Percentiles rank a stretch among this genome's conserved stretches.
Evolutionary conservation across 2,329 filamentous ascomycete species (phyloP).

Genomic region (Chalara sp.): DNA sequence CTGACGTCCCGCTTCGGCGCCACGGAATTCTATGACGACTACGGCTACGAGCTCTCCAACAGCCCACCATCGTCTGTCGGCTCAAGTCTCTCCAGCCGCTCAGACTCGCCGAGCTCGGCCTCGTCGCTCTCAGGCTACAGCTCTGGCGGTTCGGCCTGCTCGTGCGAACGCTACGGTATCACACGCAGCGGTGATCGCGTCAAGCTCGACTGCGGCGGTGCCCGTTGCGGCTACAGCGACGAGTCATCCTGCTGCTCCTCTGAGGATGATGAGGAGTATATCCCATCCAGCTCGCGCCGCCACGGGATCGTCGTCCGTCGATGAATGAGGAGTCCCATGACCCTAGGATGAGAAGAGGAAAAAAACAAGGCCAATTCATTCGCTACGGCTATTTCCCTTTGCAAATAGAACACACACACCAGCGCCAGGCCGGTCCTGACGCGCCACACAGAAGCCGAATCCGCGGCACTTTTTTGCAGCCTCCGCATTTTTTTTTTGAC

Average conservation of each 20-base stretch:
- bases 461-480: constrained; percentile 16
- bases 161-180: constrained; percentile 94
- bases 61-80: constrained; percentile 62
- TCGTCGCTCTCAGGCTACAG: constrained; percentile 67
- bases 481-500: constrained; percentile 1
- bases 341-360: constrained; percentile 10
- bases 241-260: constrained; percentile 66
- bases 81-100: constrained; percentile 65
- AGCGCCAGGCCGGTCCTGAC: constrained; percentile 17
- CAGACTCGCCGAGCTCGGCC: constrained; percentile 62
- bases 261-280: constrained; percentile 53
- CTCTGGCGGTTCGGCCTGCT: constrained; percentile 79
- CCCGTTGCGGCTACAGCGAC: constrained; percentile 76
- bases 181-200: constrained; percentile 87
- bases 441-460: constrained; percentile 23
- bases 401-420: constrained; percentile 12
- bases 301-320: constrained; percentile 53
- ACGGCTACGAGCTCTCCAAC: constrained; percentile 46
- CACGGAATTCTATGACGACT: constrained; percentile 48
- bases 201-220: constrained; percentile 91
- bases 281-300: constrained; percentile 49
- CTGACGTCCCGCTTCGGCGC: constrained; percentile 68
- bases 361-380: constrained; percentile 16
- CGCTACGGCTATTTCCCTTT: constrained; percentile 22
- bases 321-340: constrained; percentile 14